phyloP scores from a whole-genome alignment of 306 rosid genomes.

The Prosopis cineraria region DNA sequence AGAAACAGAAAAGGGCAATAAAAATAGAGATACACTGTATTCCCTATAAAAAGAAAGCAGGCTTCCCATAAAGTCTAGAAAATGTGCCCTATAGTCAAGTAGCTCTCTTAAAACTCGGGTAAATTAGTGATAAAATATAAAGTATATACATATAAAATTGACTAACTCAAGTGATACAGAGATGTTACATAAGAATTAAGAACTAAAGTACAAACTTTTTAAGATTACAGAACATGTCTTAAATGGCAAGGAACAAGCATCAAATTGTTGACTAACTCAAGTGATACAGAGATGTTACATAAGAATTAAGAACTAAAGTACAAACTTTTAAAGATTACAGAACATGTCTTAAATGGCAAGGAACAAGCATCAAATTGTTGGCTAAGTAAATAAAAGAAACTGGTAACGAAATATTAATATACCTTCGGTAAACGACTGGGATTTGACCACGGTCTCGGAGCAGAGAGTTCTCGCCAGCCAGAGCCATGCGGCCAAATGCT shows the following conservation, averaged over 20 bases:
- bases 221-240: no score
- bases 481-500: conserved; percentile 88
- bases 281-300: no score
- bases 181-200: no score
- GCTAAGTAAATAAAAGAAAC: neutral
- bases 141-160: neutral
- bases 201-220: no score
- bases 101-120: no score
- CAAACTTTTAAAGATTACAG: no score
- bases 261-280: neutral
- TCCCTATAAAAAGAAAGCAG: conserved; percentile 17
- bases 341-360: no score
- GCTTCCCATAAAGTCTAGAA: neutral
- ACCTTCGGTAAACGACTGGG: conserved; percentile 81
- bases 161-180: no score
- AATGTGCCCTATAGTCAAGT: neutral
- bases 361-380: neutral
- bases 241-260: neutral
- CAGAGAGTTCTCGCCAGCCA: conserved; percentile 60
- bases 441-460: conserved; percentile 82
- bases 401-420: neutral
- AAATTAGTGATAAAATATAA: no score
- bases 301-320: no score
- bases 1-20: conserved; percentile 17
- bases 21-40: neutral